Evolutionary conservation across 2,329 filamentous ascomycete species (phyloP), one percentile per base, ranked within the genome.

Genomic region (Cytospora piceae): DNA sequence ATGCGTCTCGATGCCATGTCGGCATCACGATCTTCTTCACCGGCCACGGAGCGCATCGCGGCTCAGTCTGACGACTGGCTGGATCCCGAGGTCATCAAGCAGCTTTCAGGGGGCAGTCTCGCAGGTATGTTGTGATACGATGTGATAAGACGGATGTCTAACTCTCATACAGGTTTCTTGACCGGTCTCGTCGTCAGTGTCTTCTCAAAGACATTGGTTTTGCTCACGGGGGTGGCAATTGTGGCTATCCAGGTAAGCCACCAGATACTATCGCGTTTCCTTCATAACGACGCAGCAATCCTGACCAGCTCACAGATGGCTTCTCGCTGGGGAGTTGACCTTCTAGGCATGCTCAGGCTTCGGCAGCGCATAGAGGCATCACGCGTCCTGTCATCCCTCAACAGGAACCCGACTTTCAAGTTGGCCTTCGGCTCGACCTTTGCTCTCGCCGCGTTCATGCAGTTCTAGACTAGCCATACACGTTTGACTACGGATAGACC

Each of bases 401-500:
- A 84, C 71, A 81, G 84, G 67, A 85, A 87, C 70, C 83, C 86
- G 2, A 84, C 85, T 22, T 90, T 91, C 74, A 90, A 89, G 73
- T 74, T 88, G 27, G 87, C 88, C 3, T 93, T 94, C 74, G 86
- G 87, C n/a, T 73, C 86, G 52, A 90, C 90, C 32, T 93, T 93
- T 77, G 85, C 89, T 31, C 77, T 93, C 72, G 89, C 90, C 58
- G 87, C 85, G 3, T 90, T 90, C 69, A 79, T 81, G 82, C 82
- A 76, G 52, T 81, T 82, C 69, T 78, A 72, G 64, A 61, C 58
- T n/a, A 51, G 52, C 52, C 39, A 54, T 63, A 62, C 32, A 63
- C 46, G 27, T 27, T 49, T 14, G 61, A 65, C 27, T 67, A 15
- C 24, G 20, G n/a, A 53, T 46, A 15, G n/a, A 24, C n/a, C 39